Percentiles rank a stretch among this genome's conserved stretches.
These are phyloP conservation scores for Trichoderma brevicompactum DNA, from an alignment of 2,329 filamentous ascomycete genomes.

Conservation along the genomic window DNA sequence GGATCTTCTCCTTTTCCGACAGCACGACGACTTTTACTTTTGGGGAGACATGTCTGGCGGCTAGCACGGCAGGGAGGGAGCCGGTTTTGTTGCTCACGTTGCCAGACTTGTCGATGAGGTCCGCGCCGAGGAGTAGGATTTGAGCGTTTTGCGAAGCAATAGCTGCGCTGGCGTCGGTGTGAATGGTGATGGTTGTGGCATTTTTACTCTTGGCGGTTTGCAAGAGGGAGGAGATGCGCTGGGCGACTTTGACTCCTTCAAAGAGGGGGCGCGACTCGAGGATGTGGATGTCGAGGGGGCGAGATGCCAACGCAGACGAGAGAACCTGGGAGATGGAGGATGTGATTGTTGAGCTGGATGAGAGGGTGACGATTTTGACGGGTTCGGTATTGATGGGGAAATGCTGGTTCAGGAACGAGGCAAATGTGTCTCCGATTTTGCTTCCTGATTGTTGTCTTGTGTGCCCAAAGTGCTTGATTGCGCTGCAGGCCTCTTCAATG, in stretches of 20 bases:
- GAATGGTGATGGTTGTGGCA: slow-evolving; percentile 49
- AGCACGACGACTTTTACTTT: slow-evolving; percentile 57
- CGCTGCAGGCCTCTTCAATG: slow-evolving; percentile 33
- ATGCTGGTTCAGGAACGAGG: slow-evolving; percentile 39
- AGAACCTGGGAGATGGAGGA: slow-evolving; percentile 52
- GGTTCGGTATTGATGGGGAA: slow-evolving; percentile 29
- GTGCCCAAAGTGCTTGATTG: slow-evolving; percentile 31
- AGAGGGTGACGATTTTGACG: slow-evolving; percentile 62
- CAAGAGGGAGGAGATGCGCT: slow-evolving; percentile 51
- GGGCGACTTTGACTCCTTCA: slow-evolving; percentile 64
- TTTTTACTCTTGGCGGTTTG: not conserved
- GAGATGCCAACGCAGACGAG: not conserved
- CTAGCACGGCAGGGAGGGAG: slow-evolving; percentile 61
- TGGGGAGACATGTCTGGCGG: slow-evolving; percentile 55
- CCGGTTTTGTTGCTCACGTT: slow-evolving; percentile 71
- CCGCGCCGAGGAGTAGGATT: slow-evolving; percentile 66
- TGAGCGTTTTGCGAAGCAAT: slow-evolving; percentile 57
- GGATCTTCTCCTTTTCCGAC: slow-evolving; percentile 65
- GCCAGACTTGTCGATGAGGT: slow-evolving; percentile 61
- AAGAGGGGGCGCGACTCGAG: slow-evolving; percentile 70
- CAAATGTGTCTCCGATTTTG: slow-evolving; percentile 44
- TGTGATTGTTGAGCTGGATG: slow-evolving; percentile 65
- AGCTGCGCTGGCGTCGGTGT: slow-evolving; percentile 64
- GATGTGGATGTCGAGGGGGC: slow-evolving; percentile 58
- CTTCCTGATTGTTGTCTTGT: slow-evolving; percentile 36